phyloP scores from a whole-genome alignment of 805 yeast species.

The Pichia ethanolica region DNA sequence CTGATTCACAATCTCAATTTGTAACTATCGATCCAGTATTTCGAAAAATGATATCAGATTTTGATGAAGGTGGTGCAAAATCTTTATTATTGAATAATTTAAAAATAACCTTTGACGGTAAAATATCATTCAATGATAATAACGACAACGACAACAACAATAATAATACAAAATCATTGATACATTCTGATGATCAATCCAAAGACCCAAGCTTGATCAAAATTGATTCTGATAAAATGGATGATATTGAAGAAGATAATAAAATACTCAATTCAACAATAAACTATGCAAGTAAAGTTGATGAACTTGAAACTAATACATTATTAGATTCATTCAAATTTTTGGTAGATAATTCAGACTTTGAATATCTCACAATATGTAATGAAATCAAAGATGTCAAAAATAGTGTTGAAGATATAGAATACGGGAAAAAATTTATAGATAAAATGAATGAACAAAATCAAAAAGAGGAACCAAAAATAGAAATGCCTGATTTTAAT shows the following conservation, averaged over 20 bases:
- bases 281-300: not conserved
- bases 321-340: not conserved
- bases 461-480: not conserved
- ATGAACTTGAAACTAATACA: not conserved
- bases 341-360: not conserved
- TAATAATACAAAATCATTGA: too few species aligned
- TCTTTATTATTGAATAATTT: conserved; percentile 58
- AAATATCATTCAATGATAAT: conserved; percentile 12
- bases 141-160: too few species aligned
- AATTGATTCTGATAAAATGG: not conserved
- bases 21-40: conserved; percentile 58
- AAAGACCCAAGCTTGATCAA: too few species aligned
- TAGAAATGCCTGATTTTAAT: too few species aligned
- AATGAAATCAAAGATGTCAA: conserved; percentile 6
- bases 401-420: conserved; percentile 2
- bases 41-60: conserved; percentile 66
- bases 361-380: conserved; percentile 1
- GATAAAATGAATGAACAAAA: conserved; percentile 3
- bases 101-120: conserved; percentile 58
- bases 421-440: conserved; percentile 4
- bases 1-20: conserved; percentile 3
- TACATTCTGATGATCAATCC: too few species aligned
- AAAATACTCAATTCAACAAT: not conserved
- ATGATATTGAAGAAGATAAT: not conserved
- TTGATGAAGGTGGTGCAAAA: conserved; percentile 80